Conservation (phyloP, 2,329 filamentous ascomycete species). For the Incumbomyces delicatus region DNA sequence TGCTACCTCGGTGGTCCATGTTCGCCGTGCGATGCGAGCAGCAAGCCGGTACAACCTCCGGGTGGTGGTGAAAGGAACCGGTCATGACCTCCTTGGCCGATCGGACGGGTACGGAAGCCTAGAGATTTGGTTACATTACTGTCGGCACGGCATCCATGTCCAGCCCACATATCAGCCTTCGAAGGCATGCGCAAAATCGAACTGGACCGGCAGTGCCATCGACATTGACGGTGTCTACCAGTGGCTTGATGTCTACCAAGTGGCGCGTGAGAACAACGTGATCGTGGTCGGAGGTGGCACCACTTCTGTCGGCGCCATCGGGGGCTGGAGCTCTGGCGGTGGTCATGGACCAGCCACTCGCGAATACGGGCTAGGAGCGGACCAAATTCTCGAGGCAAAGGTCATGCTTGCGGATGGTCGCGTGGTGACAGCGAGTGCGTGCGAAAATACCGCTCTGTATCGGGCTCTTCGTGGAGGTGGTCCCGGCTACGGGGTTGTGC, state of each 20-base stretch:
- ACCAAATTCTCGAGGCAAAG: slow-evolving; percentile 22
- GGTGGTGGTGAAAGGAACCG: slow-evolving; percentile 21
- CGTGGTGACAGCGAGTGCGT: slow-evolving; percentile 11
- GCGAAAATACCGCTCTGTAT: slow-evolving; percentile 32
- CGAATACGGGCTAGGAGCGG: slow-evolving; percentile 21
- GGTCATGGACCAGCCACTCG: slow-evolving; percentile 23
- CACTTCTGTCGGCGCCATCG: slow-evolving; percentile 15
- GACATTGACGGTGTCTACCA: no score
- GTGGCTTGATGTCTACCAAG: not conserved
- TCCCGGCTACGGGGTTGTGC: slow-evolving; percentile 41
- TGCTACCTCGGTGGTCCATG: slow-evolving; percentile 3
- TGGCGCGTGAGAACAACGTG: slow-evolving; percentile 21
- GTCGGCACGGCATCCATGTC: slow-evolving; percentile 23
- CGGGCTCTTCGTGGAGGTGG: slow-evolving; percentile 46
- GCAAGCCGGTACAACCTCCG: slow-evolving; percentile 16
- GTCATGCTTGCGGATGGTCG: slow-evolving; percentile 22
- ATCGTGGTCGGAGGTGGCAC: slow-evolving; percentile 25
- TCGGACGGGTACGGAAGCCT: slow-evolving; percentile 24
- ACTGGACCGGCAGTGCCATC: no score
- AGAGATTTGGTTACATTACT: slow-evolving; percentile 24
- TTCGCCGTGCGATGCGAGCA: slow-evolving; percentile 1
- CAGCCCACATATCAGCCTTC: slow-evolving; percentile 7
- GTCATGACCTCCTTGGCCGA: slow-evolving; percentile 18
- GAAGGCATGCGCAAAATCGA: no score
- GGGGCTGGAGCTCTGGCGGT: slow-evolving; percentile 24